phyloP scores from a whole-genome alignment of 2,329 filamentous ascomycete genomes.

The Cercospora nicotianae region DNA sequence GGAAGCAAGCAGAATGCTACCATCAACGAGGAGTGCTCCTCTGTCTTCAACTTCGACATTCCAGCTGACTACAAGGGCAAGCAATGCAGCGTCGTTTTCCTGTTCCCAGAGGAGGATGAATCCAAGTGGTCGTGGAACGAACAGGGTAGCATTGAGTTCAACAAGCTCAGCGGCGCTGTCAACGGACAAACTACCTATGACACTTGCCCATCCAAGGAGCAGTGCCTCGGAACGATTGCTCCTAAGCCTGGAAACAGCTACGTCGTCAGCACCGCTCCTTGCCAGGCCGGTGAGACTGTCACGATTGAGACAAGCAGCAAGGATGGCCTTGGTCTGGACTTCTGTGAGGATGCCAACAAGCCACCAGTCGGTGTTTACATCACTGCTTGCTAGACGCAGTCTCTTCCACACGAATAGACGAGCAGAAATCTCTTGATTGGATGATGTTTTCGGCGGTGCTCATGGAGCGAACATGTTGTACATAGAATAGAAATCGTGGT shows the following conservation, averaged over 20 bases:
- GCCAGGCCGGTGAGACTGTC: conserved; percentile 31
- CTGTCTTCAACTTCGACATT: conserved; percentile 71
- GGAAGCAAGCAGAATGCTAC: conserved; percentile 60
- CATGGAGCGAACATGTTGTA: background rate
- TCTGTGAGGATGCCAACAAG: conserved; percentile 23
- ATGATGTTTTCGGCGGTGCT: background rate
- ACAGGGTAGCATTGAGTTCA: conserved; percentile 27
- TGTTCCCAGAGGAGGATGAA: conserved; percentile 59
- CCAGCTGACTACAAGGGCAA: conserved; percentile 55
- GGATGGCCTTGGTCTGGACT: conserved; percentile 28
- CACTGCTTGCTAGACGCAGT: conserved; percentile 13
- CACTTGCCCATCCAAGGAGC: conserved; percentile 20
- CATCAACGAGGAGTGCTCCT: conserved; percentile 56
- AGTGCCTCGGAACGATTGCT: conserved; percentile 18
- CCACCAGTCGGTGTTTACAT: conserved; percentile 15
- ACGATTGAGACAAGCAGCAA: conserved; percentile 27
- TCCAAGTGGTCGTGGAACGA: conserved; percentile 55
- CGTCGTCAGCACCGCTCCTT: conserved; percentile 30
- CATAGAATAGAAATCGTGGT: background rate
- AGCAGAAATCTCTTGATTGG: background rate
- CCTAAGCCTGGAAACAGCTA: conserved; percentile 34
- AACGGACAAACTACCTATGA: conserved; percentile 45
- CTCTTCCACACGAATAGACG: background rate
- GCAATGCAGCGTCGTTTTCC: conserved; percentile 65
- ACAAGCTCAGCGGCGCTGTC: conserved; percentile 49